Conservation (phyloP, 805 yeast species). For the Wickerhamiella dianesei region DNA sequence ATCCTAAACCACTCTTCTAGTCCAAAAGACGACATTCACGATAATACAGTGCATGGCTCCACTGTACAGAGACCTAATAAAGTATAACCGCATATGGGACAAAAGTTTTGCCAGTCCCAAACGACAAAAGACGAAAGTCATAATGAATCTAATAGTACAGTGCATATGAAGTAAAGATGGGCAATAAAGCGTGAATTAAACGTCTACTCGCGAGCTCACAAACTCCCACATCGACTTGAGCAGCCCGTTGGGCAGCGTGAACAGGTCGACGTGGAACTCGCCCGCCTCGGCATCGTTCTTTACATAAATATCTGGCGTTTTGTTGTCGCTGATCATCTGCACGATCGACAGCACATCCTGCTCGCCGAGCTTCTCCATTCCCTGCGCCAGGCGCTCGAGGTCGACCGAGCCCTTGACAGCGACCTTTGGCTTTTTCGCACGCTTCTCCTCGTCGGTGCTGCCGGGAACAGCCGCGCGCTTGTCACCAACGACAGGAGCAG, state of each 20-base stretch:
- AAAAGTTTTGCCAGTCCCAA: no score
- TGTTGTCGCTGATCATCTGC: constrained; percentile 94
- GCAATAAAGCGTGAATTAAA: no score
- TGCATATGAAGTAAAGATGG: no score
- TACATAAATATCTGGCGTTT: constrained; percentile 88
- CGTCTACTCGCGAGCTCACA: constrained; percentile 51
- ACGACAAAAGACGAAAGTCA: no score
- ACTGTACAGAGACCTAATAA: no score
- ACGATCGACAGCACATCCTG: constrained; percentile 91
- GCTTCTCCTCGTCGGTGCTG: constrained; percentile 26
- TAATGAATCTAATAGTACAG: no score
- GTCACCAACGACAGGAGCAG: constrained; percentile 12
- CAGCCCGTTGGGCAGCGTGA: constrained; percentile 80
- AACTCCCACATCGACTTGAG: constrained; percentile 91
- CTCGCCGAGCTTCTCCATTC: constrained; percentile 74
- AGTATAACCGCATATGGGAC: no score
- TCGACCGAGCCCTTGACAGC: constrained; percentile 51
- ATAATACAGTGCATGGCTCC: no score
- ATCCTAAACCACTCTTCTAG: no score
- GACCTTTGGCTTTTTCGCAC: constrained; percentile 29
- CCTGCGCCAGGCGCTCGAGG: constrained; percentile 79
- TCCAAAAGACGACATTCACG: no score
- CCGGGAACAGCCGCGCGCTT: constrained; percentile 4
- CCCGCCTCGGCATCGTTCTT: constrained; percentile 94
- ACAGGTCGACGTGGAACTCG: constrained; percentile 91